A percentile compares a stretch with the other conserved stretches of the same genome.
phyloP scores from a whole-genome alignment of 1,284 basidiomycete species.

The Leucoagaricus sp. region DNA sequence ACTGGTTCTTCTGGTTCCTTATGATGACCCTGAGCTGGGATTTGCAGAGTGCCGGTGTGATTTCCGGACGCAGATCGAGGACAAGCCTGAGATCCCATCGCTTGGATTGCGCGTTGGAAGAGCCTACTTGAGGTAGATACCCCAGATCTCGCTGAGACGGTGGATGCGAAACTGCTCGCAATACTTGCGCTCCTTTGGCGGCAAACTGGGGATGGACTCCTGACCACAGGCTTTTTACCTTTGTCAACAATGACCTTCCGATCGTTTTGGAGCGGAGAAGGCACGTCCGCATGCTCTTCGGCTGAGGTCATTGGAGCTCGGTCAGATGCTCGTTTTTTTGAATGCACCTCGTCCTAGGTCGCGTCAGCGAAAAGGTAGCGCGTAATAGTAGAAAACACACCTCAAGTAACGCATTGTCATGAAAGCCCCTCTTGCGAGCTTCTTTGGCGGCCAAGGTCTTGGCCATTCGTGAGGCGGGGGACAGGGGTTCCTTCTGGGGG shows the following conservation, averaged over 20 bases:
- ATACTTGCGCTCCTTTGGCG: constrained; percentile 10
- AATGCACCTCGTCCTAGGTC: not conserved
- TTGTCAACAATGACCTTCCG: not conserved
- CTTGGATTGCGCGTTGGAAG: constrained; percentile 9
- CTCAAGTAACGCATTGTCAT: not conserved
- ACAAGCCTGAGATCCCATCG: constrained; percentile 2
- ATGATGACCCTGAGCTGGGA: constrained; percentile 1
- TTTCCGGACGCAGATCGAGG: not conserved
- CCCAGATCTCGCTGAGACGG: constrained; percentile 7
- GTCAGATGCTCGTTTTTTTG: not conserved
- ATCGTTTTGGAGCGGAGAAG: not conserved
- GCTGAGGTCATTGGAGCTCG: not conserved
- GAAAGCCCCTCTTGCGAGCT: not conserved
- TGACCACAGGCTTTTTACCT: constrained; percentile 4
- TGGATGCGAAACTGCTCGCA: constrained; percentile 4
- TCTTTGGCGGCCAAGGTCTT: not conserved
- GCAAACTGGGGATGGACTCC: not conserved
- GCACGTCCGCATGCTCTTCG: not conserved
- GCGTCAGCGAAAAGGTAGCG: not conserved
- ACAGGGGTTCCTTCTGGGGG: not conserved
- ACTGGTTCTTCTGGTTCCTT: not conserved
- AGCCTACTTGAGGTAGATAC: constrained; percentile 1
- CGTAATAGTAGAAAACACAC: not conserved
- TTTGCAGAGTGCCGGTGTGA: not conserved
- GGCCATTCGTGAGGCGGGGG: not conserved